phyloP scores from a whole-genome alignment of 2,329 filamentous ascomycete genomes.

The Bipolaris oryzae region DNA sequence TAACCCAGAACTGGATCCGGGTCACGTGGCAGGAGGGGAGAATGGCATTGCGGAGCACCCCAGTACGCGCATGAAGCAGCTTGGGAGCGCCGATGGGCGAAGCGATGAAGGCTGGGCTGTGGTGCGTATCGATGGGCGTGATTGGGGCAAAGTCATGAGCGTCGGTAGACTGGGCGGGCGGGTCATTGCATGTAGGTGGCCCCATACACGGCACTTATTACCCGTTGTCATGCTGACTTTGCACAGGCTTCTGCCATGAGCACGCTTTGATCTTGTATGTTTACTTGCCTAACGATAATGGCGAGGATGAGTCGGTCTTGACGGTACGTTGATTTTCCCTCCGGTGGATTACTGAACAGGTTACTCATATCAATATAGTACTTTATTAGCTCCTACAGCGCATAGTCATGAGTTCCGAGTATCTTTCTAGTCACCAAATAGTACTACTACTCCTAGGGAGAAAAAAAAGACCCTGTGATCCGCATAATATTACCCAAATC shows the following conservation, averaged over 20 bases:
- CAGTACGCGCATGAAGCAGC: conserved; percentile 73
- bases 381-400: conserved; percentile 64
- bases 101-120: conserved; percentile 86
- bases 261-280: conserved; percentile 84
- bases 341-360: not conserved
- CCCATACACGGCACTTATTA: not conserved
- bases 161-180: conserved; percentile 87
- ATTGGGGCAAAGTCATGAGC: conserved; percentile 94
- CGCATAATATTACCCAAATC: no score
- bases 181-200: conserved; percentile 80
- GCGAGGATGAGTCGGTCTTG: conserved; percentile 73
- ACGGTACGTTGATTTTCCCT: conserved; percentile 61
- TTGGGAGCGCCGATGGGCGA: conserved; percentile 62
- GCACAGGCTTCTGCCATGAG: conserved; percentile 71
- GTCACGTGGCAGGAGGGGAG: conserved; percentile 70
- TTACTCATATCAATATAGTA: conserved; percentile 52
- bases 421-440: no score
- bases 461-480: no score
- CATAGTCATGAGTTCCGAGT: conserved; percentile 17
- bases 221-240: conserved; percentile 21
- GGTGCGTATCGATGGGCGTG: conserved; percentile 88
- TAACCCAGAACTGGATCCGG: conserved; percentile 86
- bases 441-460: no score
- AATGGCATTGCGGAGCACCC: conserved; percentile 76
- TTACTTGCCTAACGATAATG: conserved; percentile 74